Evolutionary conservation across 257 asterid species (phyloP), one percentile per base, ranked within the genome.

Genomic region (Forsythia viridissima): DNA sequence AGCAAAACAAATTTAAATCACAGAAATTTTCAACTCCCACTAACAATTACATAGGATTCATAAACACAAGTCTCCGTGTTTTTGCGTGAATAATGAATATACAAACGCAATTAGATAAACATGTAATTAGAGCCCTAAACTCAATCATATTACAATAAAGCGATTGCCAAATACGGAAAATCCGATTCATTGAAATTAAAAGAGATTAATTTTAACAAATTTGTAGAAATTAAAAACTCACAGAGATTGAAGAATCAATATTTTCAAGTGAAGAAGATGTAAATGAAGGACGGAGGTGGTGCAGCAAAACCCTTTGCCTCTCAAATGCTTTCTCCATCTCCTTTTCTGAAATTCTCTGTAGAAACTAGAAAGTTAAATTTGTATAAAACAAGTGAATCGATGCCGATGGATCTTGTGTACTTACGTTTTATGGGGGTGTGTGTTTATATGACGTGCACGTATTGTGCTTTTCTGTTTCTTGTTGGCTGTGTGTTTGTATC

Each of bases 271-370:
- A 89, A 61, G 98, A 93, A 12, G 91, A 86, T 20, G 97, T 84
- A 77, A 88, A 86, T 55, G 97, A 86, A 2, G 99, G 98, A 69
- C 88, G 92, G 20, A 95, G 90, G 71, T 95, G 99, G 79, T 92
- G 96, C 40, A 57, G 6, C 24, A 57, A n/a, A 57, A 57, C 66
- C 34, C 66, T 18, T 57, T 57, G 66, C 12, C 66, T 57, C 66
- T 57, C 66, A 57, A 57, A 5, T 57, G 66, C 66, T n/a, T 57
- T 57, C 11, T 57, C 66, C 66, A 57, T 57, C 11, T 57, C 66
- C 66, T 52, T 5, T 3, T n/a, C 66, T 7, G 52, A 44, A 44
- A 44, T 8, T 9, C 15, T 57, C 34, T 6, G 34, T n/a, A 57
- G 66, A 57, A n/a, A 2, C 10, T n/a, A 57, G 66, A 57, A n/a